Evolutionary conservation across 2,329 filamentous ascomycete species (phyloP).

Genomic region (Penicillium polonicum): DNA sequence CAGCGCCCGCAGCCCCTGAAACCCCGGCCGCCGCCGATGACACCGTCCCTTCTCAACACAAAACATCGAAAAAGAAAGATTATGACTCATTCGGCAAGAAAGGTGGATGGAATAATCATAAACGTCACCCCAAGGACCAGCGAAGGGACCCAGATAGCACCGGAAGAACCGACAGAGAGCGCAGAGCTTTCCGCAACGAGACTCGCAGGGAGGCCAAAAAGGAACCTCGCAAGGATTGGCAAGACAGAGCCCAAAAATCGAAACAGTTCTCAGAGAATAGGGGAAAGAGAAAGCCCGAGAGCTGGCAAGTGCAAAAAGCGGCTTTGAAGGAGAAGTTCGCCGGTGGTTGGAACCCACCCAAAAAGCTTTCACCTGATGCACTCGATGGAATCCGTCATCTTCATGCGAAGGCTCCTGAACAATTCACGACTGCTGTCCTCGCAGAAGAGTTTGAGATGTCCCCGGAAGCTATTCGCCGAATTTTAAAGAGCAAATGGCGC

Average conservation of each 20-base stretch:
- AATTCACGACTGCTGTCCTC: constrained; percentile 72
- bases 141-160: not conserved
- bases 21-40: not conserved
- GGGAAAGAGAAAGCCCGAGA: constrained; percentile 43
- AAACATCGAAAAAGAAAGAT: not conserved
- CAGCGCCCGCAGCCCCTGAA: not conserved
- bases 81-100: not conserved
- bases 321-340: constrained; percentile 76
- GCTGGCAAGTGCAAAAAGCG: constrained; percentile 75
- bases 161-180: constrained; percentile 8
- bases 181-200: constrained; percentile 10
- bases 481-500: constrained; percentile 62
- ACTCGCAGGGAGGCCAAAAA: constrained; percentile 5
- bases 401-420: constrained; percentile 71
- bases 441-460: constrained; percentile 81
- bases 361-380: constrained; percentile 87
- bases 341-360: constrained; percentile 74
- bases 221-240: constrained; percentile 1
- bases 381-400: constrained; percentile 85
- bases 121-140: not conserved
- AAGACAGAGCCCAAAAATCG: constrained; percentile 11
- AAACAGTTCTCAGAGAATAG: constrained; percentile 21
- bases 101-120: constrained; percentile 3
- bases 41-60: not conserved
- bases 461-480: constrained; percentile 80